These are phyloP conservation scores for Quercus lobata DNA, from an alignment of 331 rosid genomes.

Conservation along the genomic window DNA sequence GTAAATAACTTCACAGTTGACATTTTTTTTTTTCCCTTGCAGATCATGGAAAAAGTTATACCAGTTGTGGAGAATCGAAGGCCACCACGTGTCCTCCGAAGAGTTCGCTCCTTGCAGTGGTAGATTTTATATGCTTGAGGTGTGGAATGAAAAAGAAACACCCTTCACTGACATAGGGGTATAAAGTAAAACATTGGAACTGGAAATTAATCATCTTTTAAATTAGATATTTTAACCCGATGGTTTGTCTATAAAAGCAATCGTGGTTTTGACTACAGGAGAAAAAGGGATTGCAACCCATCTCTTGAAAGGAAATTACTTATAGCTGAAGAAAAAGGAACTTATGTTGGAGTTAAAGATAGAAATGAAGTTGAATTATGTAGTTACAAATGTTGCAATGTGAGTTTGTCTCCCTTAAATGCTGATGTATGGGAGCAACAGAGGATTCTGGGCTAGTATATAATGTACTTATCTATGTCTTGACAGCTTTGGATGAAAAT, in stretches of 20 bases:
- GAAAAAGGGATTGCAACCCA: conserved; percentile 26
- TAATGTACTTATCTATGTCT: conserved; percentile 13
- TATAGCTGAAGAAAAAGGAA: conserved; percentile 19
- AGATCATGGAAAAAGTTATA: conserved; percentile 81
- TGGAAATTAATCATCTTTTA: conserved; percentile 16
- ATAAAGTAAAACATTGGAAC: background rate
- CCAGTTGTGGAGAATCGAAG: conserved; percentile 69
- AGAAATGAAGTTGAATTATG: conserved; percentile 22
- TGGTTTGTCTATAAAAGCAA: conserved; percentile 11
- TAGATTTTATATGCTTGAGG: conserved; percentile 33
- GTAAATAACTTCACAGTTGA: conserved; percentile 5
- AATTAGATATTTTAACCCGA: conserved; percentile 8
- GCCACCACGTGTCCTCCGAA: conserved; percentile 59
- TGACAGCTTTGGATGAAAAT: conserved; percentile 4
- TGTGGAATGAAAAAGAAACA: conserved; percentile 17
- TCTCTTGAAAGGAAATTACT: conserved; percentile 25
- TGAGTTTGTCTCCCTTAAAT: conserved; percentile 23
- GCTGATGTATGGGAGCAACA: conserved; percentile 21
- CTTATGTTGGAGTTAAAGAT: conserved; percentile 19
- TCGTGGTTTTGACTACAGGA: conserved; percentile 8
- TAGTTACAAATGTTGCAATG: conserved; percentile 15
- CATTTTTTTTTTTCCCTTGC: conserved; percentile 26
- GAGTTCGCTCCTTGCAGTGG: conserved; percentile 67
- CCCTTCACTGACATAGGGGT: conserved; percentile 3
- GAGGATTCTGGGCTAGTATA: conserved; percentile 21